Evolutionary conservation across 805 yeast species (phyloP).

Genomic region (Millerago galiae): DNA sequence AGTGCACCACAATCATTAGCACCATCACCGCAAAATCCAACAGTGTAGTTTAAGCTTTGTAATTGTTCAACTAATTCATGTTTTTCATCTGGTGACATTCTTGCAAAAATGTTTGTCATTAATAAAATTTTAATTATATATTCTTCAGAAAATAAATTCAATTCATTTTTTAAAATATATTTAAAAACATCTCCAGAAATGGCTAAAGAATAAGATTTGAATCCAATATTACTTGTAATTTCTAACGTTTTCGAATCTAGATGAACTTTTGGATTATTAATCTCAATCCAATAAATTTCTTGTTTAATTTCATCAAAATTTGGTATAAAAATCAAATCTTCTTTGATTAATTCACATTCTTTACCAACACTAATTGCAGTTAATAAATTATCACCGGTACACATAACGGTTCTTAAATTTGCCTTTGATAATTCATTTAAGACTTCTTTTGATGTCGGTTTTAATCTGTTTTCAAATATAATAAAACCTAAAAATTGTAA

Average conservation of each 20-base stretch:
- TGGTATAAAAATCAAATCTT: conserved; percentile 57
- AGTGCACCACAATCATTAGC: conserved; percentile 99
- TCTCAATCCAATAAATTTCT: conserved; percentile 54
- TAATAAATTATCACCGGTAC: conserved; percentile 94
- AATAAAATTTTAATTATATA: conserved; percentile 56
- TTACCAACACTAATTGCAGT: conserved; percentile 92
- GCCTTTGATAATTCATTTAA: conserved; percentile 59
- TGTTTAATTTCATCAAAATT: conserved; percentile 33
- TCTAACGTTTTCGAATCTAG: conserved; percentile 62
- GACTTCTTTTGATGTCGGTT: conserved; percentile 57
- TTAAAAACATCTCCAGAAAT: conserved; percentile 92
- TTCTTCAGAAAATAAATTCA: conserved; percentile 23
- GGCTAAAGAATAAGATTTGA: conserved; percentile 59
- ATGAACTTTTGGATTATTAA: conserved; percentile 45
- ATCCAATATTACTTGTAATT: conserved; percentile 28
- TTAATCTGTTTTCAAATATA: conserved; percentile 86
- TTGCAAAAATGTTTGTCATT: conserved; percentile 75
- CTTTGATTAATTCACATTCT: conserved; percentile 65
- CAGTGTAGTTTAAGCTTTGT: conserved; percentile 81
- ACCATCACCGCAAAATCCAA: conserved; percentile 98
- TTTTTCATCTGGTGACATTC: conserved; percentile 99
- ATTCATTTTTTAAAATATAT: conserved; percentile 46
- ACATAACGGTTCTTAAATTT: conserved; percentile 79
- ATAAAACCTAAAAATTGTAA: conserved; percentile 81
- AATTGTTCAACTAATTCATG: conserved; percentile 89